Base-by-base conservation (phyloP, 129 eudicot genomes). In the Gnaphalium uliginosum region DNA sequence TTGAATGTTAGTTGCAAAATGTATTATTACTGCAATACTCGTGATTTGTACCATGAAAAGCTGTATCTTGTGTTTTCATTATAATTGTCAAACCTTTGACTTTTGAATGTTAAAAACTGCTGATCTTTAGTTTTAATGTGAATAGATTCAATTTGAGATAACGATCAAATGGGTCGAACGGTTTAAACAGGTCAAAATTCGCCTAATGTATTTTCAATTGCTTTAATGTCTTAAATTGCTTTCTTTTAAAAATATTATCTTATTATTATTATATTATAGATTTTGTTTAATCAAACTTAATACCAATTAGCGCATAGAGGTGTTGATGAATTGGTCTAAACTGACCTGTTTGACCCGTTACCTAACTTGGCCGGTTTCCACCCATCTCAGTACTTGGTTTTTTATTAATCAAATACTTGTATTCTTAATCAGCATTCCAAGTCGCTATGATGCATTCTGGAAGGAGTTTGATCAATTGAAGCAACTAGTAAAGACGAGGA, bases 361-460 rank as follows among this genome's bases (percentile, higher is more conserved):
- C 53, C 53, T n/a, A 14, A 46, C 18, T 46, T 14, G 6, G n/a
- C n/a, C 5, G 26, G 19, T 1, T 56, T 56, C 2, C 3, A 19
- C 61, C 39, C 68, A 24, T n/a, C 37, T 22, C 3, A n/a, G 1
- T 39, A 27, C 37, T 73, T 41, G 14, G 8, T 27, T 53, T 18
- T 10, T 30, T 8, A 15, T 67, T 26, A 67, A 37, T 5, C 24
- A 37, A 57, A 41, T 21, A 41, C 15, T 2, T 71, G 41, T 71
- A 11, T 11, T 19, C 23, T 81, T 76, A 63, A 76, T 71, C 75
- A 81, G 81, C 29, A 76, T 81, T 57, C 85, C 85, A 8, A 72
- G 74, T 65, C 74, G 85, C 6, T 71, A 76, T 26, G 78, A 81
- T 30, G 77, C 85, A 19, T 81, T 81, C 51, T 71, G 85, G 85